These are phyloP conservation scores for Penicillium waksmanii DNA, from an alignment of 495 filamentous ascomycete species.

Conservation along the genomic window DNA sequence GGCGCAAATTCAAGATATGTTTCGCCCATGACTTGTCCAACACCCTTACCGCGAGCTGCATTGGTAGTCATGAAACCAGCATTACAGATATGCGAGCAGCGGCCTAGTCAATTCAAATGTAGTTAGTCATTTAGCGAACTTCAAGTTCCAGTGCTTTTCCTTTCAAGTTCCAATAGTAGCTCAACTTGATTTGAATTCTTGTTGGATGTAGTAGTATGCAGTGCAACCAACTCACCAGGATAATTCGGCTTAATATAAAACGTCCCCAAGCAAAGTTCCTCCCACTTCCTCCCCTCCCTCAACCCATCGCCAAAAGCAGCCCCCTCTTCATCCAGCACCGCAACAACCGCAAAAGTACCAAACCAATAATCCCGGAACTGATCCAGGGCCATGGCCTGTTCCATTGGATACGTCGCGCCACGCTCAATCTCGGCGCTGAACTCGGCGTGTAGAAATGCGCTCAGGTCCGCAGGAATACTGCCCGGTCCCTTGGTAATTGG, in stretches of 20 bases:
- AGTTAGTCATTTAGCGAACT: not conserved
- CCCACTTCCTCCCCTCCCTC: constrained; percentile 69
- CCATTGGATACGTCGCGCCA: constrained; percentile 94
- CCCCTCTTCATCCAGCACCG: constrained; percentile 67
- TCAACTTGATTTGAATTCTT: not conserved
- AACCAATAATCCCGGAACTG: constrained; percentile 91
- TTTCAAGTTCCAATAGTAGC: not conserved
- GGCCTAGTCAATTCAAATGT: constrained; percentile 30
- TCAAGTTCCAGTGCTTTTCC: too few relatives aligned
- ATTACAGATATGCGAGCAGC: constrained; percentile 82
- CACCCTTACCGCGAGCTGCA: constrained; percentile 81
- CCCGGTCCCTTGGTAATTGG: constrained; percentile 69
- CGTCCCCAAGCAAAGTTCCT: constrained; percentile 81
- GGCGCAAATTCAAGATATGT: constrained; percentile 91
- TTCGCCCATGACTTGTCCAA: constrained; percentile 89
- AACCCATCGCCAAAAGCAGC: constrained; percentile 24
- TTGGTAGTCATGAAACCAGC: constrained; percentile 90
- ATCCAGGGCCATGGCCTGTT: constrained; percentile 68
- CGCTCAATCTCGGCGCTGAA: constrained; percentile 88
- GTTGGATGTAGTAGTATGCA: too few relatives aligned
- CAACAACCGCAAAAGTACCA: constrained; percentile 87
- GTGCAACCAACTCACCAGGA: constrained; percentile 65
- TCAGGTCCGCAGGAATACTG: constrained; percentile 51
- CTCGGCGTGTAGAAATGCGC: constrained; percentile 77
- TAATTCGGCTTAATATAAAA: constrained; percentile 99